Evolutionary conservation across 345 rosid genomes (phyloP).

Genomic region (Balakata baccata): DNA sequence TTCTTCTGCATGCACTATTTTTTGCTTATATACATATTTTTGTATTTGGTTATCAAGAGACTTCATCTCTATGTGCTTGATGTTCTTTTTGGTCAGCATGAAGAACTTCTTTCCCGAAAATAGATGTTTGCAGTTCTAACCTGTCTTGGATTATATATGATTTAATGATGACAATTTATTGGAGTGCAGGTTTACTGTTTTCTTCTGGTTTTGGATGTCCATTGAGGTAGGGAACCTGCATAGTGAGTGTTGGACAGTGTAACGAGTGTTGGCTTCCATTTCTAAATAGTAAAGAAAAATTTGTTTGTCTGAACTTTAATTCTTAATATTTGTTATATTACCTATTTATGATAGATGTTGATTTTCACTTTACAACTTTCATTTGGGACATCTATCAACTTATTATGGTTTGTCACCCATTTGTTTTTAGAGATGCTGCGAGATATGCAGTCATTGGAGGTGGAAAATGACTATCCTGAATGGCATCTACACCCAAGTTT

Average conservation of each 20-base stretch:
- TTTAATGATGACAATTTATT: not conserved
- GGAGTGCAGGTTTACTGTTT: not conserved
- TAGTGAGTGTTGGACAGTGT: not conserved
- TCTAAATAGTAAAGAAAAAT: not conserved
- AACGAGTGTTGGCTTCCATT: not conserved
- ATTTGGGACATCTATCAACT: too few relatives aligned
- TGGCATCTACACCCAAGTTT: not conserved
- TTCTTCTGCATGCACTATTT: not conserved
- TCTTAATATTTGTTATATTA: not conserved
- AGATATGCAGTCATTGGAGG: not conserved
- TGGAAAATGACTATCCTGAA: not conserved
- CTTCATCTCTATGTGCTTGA: too few relatives aligned
- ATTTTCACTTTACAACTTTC: not conserved
- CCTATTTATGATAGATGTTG: not conserved
- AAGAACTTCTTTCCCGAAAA: not conserved
- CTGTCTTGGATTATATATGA: not conserved
- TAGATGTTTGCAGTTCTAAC: not conserved
- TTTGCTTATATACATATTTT: too few relatives aligned
- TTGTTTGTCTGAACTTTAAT: not conserved
- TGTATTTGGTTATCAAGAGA: too few relatives aligned
- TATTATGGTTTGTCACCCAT: too few relatives aligned
- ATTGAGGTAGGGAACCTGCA: not conserved
- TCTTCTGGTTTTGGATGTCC: not conserved
- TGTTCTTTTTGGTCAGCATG: slow-evolving; percentile 5
- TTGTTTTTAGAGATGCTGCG: too few relatives aligned